Evolutionary conservation across 2,329 filamentous ascomycete genomes (phyloP).

Genomic region (Aphanocladium album): DNA sequence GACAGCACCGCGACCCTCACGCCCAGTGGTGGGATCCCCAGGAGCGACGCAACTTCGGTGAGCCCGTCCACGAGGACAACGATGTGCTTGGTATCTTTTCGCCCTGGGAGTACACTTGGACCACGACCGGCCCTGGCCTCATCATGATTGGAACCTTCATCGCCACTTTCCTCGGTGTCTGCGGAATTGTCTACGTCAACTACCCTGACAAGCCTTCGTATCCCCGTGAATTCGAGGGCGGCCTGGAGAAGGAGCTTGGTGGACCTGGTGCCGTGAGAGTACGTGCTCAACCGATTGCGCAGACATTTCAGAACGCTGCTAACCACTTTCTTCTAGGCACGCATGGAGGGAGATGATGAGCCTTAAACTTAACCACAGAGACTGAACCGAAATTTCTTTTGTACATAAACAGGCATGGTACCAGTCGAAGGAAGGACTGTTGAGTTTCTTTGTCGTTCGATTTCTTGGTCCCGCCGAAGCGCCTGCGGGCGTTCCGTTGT

Average conservation of each 20-base stretch:
- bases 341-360: conserved; percentile 50
- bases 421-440: conserved; percentile 3
- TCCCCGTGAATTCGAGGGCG: conserved; percentile 67
- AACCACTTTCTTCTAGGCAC: conserved; percentile 36
- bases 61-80: conserved; percentile 94
- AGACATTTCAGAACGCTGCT: conserved; percentile 6
- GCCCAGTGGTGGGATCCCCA: conserved; percentile 97
- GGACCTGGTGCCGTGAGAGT: conserved; percentile 63
- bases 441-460: conserved; percentile 7
- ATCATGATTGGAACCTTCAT: conserved; percentile 66
- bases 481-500: not conserved
- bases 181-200: conserved; percentile 60
- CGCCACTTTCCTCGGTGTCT: conserved; percentile 55
- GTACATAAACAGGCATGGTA: conserved; percentile 28
- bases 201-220: conserved; percentile 69
- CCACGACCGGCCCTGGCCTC: conserved; percentile 63
- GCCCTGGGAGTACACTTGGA: conserved; percentile 83
- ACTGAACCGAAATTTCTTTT: conserved; percentile 22
- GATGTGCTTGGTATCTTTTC: conserved; percentile 89
- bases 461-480: not conserved
- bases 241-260: conserved; percentile 69
- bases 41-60: conserved; percentile 93
- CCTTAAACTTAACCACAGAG: conserved; percentile 33
- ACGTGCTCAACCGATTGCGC: conserved; percentile 33
- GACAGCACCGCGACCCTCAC: conserved; percentile 88